Evolutionary conservation across 2,329 filamentous ascomycete species (phyloP).

Genomic region (Elsinoe arachidis): DNA sequence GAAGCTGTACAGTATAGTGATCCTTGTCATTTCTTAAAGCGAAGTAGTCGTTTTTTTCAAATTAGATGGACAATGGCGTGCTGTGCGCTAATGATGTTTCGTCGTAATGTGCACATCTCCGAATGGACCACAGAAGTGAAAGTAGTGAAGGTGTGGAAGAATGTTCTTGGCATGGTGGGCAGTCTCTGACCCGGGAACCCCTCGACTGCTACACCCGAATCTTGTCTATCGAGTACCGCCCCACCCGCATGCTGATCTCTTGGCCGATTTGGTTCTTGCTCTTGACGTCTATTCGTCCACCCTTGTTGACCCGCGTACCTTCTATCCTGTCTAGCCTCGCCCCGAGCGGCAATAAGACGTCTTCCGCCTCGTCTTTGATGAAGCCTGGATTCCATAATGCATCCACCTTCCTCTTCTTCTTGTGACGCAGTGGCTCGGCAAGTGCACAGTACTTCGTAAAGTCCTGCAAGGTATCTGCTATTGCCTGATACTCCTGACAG

Average conservation of each 20-base stretch:
- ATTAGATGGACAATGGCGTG: not conserved
- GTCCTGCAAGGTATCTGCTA: conserved; percentile 57
- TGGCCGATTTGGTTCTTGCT: conserved; percentile 66
- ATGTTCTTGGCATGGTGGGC: not conserved
- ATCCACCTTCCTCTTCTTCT: conserved; percentile 26
- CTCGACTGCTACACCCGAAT: conserved; percentile 36
- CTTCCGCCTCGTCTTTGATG: conserved; percentile 33
- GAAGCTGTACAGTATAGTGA: not conserved
- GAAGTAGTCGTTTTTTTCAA: not conserved
- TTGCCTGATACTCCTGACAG: conserved; percentile 57
- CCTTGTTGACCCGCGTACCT: conserved; percentile 49
- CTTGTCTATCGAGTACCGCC: conserved; percentile 74
- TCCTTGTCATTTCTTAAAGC: not conserved
- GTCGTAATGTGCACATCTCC: too few species aligned
- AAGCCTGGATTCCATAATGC: conserved; percentile 37
- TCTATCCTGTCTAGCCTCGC: conserved; percentile 26
- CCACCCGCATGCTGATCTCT: conserved; percentile 69
- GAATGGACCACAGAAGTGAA: too few species aligned
- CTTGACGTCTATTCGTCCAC: conserved; percentile 61
- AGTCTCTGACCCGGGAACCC: not conserved
- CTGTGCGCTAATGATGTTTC: not conserved
- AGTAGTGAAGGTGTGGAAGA: too few species aligned
- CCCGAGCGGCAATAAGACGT: conserved; percentile 59
- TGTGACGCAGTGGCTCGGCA: conserved; percentile 43
- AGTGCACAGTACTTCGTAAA: conserved; percentile 28